Evolutionary conservation across 768 basidiomycete genomes (phyloP).

Genomic region (Tricholoma furcatifolium): DNA sequence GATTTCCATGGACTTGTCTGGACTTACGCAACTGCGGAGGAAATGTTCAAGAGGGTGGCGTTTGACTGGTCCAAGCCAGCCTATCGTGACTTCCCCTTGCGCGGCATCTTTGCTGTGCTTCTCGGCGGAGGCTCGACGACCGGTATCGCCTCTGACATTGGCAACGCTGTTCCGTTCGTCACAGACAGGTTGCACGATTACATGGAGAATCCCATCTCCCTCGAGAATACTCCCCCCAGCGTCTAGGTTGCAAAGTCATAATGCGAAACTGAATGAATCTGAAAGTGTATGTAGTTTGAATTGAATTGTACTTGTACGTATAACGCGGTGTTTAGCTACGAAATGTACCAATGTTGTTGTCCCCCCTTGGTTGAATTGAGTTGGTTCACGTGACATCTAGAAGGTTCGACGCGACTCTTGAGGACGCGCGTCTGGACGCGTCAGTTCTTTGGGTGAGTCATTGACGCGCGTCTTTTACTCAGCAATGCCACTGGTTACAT

Average conservation of each 20-base stretch:
- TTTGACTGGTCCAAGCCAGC: background rate
- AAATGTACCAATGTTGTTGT: background rate
- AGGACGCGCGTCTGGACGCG: constrained; percentile 19
- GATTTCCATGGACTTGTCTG: background rate
- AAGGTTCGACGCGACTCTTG: constrained; percentile 12
- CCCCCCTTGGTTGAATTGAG: too few species aligned
- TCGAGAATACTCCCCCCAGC: background rate
- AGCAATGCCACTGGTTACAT: constrained; percentile 9
- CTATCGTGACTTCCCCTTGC: background rate
- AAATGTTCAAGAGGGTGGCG: background rate
- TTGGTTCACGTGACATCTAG: constrained; percentile 4
- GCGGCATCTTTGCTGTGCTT: background rate
- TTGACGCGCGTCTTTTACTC: constrained; percentile 22
- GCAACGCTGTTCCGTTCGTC: background rate
- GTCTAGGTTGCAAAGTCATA: too few species aligned
- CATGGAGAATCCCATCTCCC: background rate
- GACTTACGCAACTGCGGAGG: background rate
- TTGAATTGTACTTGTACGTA: too few species aligned
- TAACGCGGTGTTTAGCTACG: too few species aligned
- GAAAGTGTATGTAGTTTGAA: too few species aligned
- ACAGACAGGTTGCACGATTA: background rate
- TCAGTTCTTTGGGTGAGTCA: constrained; percentile 5
- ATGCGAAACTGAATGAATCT: too few species aligned
- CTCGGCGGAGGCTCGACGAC: background rate
- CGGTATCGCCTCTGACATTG: background rate